phyloP scores from a whole-genome alignment of 148 eudicot species.

The Silene conica region DNA sequence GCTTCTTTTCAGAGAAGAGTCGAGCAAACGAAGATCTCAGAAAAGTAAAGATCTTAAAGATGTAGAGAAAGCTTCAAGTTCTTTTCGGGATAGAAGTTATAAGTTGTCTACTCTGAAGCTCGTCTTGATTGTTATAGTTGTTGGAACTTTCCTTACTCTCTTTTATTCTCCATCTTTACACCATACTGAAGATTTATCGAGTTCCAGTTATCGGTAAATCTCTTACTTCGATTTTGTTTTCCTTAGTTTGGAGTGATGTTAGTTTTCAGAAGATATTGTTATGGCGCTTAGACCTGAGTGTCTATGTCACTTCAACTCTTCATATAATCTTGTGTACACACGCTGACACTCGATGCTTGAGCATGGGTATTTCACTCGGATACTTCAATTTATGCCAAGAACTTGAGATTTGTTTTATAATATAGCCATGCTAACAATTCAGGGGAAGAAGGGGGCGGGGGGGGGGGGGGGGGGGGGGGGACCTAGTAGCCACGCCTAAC shows the following conservation, averaged over 20 bases:
- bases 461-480: no score
- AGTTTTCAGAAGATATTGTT: neutral
- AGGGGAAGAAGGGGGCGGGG: no score
- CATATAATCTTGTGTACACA: neutral
- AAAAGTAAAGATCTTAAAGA: constrained; percentile 58
- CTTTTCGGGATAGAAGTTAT: constrained; percentile 45
- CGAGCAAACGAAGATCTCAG: constrained; percentile 62
- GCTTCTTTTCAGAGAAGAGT: constrained; percentile 56
- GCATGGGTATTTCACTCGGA: neutral
- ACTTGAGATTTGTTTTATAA: no score
- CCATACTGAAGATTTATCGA: constrained; percentile 41
- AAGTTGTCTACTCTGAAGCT: constrained; percentile 47
- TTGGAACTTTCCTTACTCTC: constrained; percentile 57
- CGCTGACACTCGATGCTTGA: neutral
- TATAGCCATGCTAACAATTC: no score
- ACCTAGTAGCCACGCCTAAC: no score
- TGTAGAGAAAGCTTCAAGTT: constrained; percentile 51
- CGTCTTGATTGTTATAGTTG: constrained; percentile 45
- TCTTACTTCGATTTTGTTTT: neutral
- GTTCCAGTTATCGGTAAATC: constrained; percentile 46
- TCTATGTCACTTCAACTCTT: neutral
- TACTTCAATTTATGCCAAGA: neutral
- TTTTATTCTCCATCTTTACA: constrained; percentile 62
- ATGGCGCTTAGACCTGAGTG: neutral
- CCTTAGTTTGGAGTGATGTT: neutral